Evolutionary conservation across 179 eudicot genomes (phyloP), one percentile per base, ranked within the genome.

Genomic region (Beta macrorhiza): DNA sequence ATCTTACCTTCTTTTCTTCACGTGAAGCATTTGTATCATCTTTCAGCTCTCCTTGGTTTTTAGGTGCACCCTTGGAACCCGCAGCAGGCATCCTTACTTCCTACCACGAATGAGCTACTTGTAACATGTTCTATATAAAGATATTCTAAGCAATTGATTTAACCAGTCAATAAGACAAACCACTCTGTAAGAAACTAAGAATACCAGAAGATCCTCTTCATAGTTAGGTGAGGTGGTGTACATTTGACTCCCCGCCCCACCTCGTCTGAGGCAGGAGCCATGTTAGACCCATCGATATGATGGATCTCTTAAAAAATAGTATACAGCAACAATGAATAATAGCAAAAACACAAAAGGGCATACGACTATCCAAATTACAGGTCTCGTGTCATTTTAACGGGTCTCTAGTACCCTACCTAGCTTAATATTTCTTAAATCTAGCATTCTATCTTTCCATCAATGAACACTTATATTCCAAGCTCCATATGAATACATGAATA

Each of bases 61-160:
- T 96, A 9, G 97, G 89, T n/a, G 91, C 90, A 53, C 96, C 95
- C 84, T 96, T 96, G 74, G 93, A 76, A 76, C 99, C 98, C 87
- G 98, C 98, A 80, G 99, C 97, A 80, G 99, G 99, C 93, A 96
- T 90, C 87, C 99, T 90, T 59, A 96, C 99, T 94, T 96, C 98
- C 99, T 95, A 88, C 75, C 78, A 87, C 32, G 81, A 82, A 84
- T 58, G 58, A 74, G 58, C 72, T n/a, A 72, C 59, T 69, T 69
- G 82, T 79, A 76, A 83, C 72, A 81, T 45, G 44, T 62, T 22
- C 74, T 62, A 42, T 17, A 67, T 16, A 76, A 58, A 78, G 56
- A 29, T 32, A 32, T 29, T 19, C 42, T 65, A 47, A 78, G 47
- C 82, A 74, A 19, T 32, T 65, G 11, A 5, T 37, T 15, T 71